phyloP scores from a whole-genome alignment of 306 rosid genomes.

The Nissolia schottii region DNA sequence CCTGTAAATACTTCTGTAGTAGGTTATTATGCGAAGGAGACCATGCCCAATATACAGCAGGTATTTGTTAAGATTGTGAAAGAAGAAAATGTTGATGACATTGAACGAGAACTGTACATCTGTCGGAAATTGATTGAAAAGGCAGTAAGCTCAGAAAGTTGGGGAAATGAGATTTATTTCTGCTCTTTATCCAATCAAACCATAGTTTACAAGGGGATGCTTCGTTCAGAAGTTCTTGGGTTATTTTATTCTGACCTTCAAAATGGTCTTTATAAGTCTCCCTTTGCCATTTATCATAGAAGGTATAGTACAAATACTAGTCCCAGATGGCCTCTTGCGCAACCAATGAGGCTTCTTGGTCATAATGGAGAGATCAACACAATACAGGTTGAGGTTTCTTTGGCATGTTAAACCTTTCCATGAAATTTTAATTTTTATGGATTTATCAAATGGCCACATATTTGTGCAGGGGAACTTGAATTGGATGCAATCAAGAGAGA shows the following conservation, averaged over 20 bases:
- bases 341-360: conserved; percentile 98
- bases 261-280: conserved; percentile 74
- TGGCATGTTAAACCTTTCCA: conserved; percentile 13
- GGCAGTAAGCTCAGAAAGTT: conserved; percentile 73
- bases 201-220: conserved; percentile 99
- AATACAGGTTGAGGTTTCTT: conserved; percentile 66
- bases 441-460: conserved; percentile 19
- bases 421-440: conserved; percentile 14
- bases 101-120: conserved; percentile 93
- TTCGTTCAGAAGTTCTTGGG: conserved; percentile 95
- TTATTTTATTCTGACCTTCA: conserved; percentile 90
- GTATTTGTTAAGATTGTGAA: conserved; percentile 80
- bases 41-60: conserved; percentile 95
- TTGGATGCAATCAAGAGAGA: conserved; percentile 99
- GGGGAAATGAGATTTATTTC: conserved; percentile 96
- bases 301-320: conserved; percentile 98
- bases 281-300: conserved; percentile 98
- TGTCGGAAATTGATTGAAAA: conserved; percentile 95
- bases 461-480: conserved; percentile 85
- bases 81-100: conserved; percentile 92
- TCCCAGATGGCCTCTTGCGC: conserved; percentile 99
- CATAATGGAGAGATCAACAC: conserved; percentile 99
- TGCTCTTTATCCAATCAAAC: conserved; percentile 98
- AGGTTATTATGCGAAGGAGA: conserved; percentile 87
- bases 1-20: conserved; percentile 88